Base-by-base conservation (phyloP, 2,329 filamentous ascomycete genomes). In the Rugonectria rugulosa region DNA sequence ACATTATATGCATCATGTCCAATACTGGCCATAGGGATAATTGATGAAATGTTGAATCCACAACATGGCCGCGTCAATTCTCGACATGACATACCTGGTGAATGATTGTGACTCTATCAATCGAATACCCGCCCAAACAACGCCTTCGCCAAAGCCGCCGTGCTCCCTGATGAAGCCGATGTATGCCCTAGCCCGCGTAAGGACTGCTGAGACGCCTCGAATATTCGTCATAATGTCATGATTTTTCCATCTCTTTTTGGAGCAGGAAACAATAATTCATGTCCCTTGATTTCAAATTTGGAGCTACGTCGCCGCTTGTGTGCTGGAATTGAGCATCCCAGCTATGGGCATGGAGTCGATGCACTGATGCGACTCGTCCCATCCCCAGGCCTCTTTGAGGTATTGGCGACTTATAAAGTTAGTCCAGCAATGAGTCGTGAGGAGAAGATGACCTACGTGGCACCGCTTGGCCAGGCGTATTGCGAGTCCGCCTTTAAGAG, bases 401-500 rank as follows among this genome's bases (percentile, higher is more conserved):
- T 65, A 67, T 12, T 64, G 48, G 51, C 57, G 64, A 17, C 64
- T 66, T 21, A 2, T 20, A 8, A 6, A 8, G 34, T 66, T 11
- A 63, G 44, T 17, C n/a, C 5, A 4, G 2, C 1, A 6, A 15
- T 11, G 4, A 17, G 17, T 10, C 4, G 11, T 10, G 15, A 12
- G 23, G 6, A 12, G 10, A 3, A 17, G 6, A 21, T 23, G 4
- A 34, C 66, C 61, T 60, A 70, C 68, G 63, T 65, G 14, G 66
- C 60, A 41, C 65, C 60, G 15, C 67, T 70, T 1, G 68, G 67
- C 67, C 68, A 70, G 2, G 62, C 68, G 6, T 68, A 61, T 15
- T 66, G 58, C 5, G 48, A 60, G 19, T 70, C 68, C 9, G 72
- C 73, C 20, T 67, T 71, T 10, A 65, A 55, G 26, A 78, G 60